These are phyloP conservation scores for Verbascum thapsus DNA, from an alignment of 257 asterid species.

Conservation along the genomic window DNA sequence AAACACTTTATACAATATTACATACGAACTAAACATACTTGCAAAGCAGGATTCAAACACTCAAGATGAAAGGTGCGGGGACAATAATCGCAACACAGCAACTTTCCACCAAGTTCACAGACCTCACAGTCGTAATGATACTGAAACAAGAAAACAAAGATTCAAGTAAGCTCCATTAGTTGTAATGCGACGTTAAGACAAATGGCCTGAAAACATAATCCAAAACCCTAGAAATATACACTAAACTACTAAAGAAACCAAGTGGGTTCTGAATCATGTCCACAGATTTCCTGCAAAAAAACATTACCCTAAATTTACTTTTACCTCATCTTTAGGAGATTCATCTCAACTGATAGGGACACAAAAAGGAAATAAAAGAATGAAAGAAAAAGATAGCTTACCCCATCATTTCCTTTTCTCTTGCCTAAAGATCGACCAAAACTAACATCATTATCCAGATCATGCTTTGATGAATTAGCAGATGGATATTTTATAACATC, in stretches of 20 bases:
- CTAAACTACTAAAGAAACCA: slow-evolving; percentile 12
- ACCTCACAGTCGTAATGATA: slow-evolving; percentile 35
- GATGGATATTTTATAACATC: slow-evolving; percentile 37
- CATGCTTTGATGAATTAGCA: slow-evolving; percentile 34
- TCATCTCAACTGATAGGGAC: neutral
- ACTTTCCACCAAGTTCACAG: slow-evolving; percentile 68
- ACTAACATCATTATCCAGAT: slow-evolving; percentile 32
- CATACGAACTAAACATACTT: slow-evolving; percentile 42
- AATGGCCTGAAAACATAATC: neutral
- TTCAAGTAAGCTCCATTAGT: neutral
- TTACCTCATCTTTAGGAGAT: slow-evolving; percentile 3
- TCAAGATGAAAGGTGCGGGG: slow-evolving; percentile 60
- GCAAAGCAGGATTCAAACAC: slow-evolving; percentile 73
- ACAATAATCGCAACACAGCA: slow-evolving; percentile 67
- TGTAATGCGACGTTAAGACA: neutral
- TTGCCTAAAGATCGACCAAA: slow-evolving; percentile 40
- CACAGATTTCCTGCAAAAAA: neutral
- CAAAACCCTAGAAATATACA: neutral
- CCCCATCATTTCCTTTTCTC: slow-evolving; percentile 75
- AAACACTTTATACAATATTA: neutral
- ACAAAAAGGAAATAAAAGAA: slow-evolving; percentile 10
- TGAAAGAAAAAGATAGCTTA: slow-evolving; percentile 32
- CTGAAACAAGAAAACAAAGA: slow-evolving; percentile 20
- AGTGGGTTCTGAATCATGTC: slow-evolving; percentile 9
- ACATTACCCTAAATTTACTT: neutral